Evolutionary conservation across 139 green algal species (phyloP), one percentile per base, ranked within the genome.

Genomic region (Volvox africanus): DNA sequence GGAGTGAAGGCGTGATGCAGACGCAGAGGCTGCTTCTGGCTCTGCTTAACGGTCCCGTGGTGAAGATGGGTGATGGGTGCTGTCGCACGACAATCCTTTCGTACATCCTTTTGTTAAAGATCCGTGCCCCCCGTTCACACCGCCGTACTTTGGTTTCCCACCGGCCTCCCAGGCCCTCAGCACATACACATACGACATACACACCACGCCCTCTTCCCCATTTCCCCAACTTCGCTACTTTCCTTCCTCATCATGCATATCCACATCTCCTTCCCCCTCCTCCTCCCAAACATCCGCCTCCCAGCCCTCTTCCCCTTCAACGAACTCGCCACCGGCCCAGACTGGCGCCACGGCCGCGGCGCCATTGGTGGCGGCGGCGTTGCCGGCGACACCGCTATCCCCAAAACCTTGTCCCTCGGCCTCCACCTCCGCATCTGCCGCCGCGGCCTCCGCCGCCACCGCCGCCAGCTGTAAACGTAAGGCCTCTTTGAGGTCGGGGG

Each of bases 401-500:
- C 28, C 71, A 2, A 79, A 28, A 1, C 21, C 65, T 2, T 9
- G 5, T 16, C 65, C 65, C 9, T 88, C 82, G 32, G 37, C 82
- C 36, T 22, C 83, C 6, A 26, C 67, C 50, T 88, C 82, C 32
- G 30, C 86, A 0, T 55, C 50, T 6, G 50, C 86, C 1, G 71
- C 73, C 33, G 67, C 84, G 32, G 69, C 82, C 21, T 69, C 62
- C 26, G 84, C 84, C 44, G 55, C 73, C 44, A 69, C 73, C 50
- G 69, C 86, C 73, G 73, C 86, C 86, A 90, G 50, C 86, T 90
- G 86, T 75, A 90, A 55, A 32, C 86, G 44, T 13, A 90, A 20
- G 0, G 30, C 20, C 86, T 90, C 86, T 32, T 90, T 90, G 5
- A 69, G 44, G 30, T 90, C 86, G 6, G 36, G 0, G 1, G 86